These are phyloP conservation scores for Saccharomyces pastorianus DNA, from an alignment of 1,139 yeast genomes.

Conservation along the genomic window DNA sequence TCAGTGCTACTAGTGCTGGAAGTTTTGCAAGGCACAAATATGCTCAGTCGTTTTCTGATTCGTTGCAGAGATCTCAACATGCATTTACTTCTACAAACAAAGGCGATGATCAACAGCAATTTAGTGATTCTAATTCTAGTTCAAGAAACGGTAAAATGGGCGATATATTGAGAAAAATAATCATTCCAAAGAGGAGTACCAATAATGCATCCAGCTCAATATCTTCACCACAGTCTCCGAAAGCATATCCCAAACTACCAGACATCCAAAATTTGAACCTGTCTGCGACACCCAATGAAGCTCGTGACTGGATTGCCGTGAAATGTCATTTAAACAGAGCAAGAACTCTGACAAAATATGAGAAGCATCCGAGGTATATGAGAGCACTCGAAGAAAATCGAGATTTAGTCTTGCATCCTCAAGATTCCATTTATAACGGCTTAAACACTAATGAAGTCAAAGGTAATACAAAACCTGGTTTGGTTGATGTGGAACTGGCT, in stretches of 20 bases:
- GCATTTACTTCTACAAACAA: not conserved
- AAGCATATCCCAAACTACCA: conserved; percentile 26
- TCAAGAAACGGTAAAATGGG: conserved; percentile 17
- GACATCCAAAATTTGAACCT: conserved; percentile 22
- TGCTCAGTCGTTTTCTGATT: conserved; percentile 36
- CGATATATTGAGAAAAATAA: conserved; percentile 22
- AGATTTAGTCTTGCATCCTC: conserved; percentile 59
- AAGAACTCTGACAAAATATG: conserved; percentile 62
- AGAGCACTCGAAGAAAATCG: conserved; percentile 64
- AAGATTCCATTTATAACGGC: conserved; percentile 49
- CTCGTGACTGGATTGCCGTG: conserved; percentile 41
- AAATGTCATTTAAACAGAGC: conserved; percentile 65
- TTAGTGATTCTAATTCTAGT: conserved; percentile 5
- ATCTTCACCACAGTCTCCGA: conserved; percentile 7
- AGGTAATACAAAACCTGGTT: conserved; percentile 29
- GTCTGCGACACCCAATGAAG: conserved; percentile 19
- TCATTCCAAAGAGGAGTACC: conserved; percentile 12
- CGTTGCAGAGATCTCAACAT: conserved; percentile 24
- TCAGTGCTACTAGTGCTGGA: conserved; percentile 87
- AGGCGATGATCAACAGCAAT: not conserved
- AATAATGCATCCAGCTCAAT: conserved; percentile 18
- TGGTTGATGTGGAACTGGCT: conserved; percentile 28
- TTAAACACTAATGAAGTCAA: conserved; percentile 40
- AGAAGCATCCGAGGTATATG: conserved; percentile 60
- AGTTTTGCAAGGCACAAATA: conserved; percentile 66